A percentile compares a stretch with the other conserved stretches of the same genome.
phyloP scores from a whole-genome alignment of 306 rosid genomes.

The Quercus mongolica region DNA sequence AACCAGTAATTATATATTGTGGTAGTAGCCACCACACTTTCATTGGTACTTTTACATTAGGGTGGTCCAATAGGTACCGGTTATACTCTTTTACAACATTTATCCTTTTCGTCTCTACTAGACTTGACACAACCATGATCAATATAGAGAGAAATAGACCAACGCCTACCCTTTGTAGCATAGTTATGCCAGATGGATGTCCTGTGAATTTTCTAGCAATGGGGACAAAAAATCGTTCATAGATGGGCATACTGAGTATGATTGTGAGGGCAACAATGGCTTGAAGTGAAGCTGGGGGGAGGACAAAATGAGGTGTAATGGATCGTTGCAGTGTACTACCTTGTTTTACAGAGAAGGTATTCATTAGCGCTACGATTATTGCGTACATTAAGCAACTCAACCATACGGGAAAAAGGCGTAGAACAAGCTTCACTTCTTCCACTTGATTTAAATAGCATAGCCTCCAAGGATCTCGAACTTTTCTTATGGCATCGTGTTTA shows the following conservation, averaged over 20 bases:
- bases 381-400: slow-evolving; percentile 57
- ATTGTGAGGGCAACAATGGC: slow-evolving; percentile 46
- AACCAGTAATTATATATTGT: slow-evolving; percentile 30
- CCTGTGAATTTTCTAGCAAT: slow-evolving; percentile 32
- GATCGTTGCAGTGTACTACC: slow-evolving; percentile 51
- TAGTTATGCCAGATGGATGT: slow-evolving; percentile 53
- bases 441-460: slow-evolving; percentile 67
- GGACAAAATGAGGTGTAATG: slow-evolving; percentile 43
- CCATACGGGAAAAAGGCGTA: slow-evolving; percentile 71
- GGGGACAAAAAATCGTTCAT: slow-evolving; percentile 56
- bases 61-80: slow-evolving; percentile 30
- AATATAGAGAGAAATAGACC: slow-evolving; percentile 58
- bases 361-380: slow-evolving; percentile 45
- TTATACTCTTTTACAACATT: slow-evolving; percentile 4
- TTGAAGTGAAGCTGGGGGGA: slow-evolving; percentile 71
- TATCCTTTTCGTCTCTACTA: slow-evolving; percentile 50
- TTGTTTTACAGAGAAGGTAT: slow-evolving; percentile 69
- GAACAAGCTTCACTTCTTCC: slow-evolving; percentile 66
- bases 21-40: slow-evolving; percentile 52
- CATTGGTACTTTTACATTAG: slow-evolving; percentile 34
- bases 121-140: slow-evolving; percentile 51
- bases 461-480: slow-evolving; percentile 63
- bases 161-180: slow-evolving; percentile 56
- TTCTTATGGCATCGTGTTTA: slow-evolving; percentile 37
- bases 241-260: slow-evolving; percentile 39